A percentile compares a stretch with the other conserved stretches of the same genome.
phyloP scores from a whole-genome alignment of 1,284 basidiomycete species.

The Athelia psychrophila region DNA sequence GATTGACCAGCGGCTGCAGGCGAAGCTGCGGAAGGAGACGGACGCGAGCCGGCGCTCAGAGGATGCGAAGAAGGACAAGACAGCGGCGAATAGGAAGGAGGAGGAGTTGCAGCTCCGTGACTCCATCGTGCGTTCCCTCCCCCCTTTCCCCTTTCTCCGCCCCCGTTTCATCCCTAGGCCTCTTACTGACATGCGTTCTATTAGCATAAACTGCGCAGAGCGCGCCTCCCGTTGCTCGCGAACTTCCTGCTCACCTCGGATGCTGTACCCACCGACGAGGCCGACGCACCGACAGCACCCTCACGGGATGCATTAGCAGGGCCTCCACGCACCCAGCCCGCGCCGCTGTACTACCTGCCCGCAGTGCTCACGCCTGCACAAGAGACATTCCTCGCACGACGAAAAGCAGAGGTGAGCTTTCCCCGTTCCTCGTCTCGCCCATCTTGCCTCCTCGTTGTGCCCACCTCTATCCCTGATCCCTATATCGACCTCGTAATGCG shows the following conservation, averaged over 20 bases:
- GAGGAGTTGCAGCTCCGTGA: conserved; percentile 77
- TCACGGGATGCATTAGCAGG: conserved; percentile 43
- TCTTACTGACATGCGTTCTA: not conserved
- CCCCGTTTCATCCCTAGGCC: too few species aligned
- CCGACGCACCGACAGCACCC: conserved; percentile 11
- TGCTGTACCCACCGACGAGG: conserved; percentile 15
- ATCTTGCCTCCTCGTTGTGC: conserved; percentile 1
- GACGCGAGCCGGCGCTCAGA: conserved; percentile 77
- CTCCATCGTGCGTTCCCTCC: conserved; percentile 62
- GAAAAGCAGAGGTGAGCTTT: conserved; percentile 54
- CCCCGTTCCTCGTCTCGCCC: conserved; percentile 9
- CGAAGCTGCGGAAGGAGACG: conserved; percentile 77
- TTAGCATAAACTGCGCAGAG: conserved; percentile 69
- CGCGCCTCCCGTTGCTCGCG: conserved; percentile 64
- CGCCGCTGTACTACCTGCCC: conserved; percentile 76
- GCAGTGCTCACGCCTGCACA: conserved; percentile 65
- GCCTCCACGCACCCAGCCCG: conserved; percentile 64
- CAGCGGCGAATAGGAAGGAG: conserved; percentile 68
- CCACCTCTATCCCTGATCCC: conserved; percentile 2
- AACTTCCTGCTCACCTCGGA: conserved; percentile 78
- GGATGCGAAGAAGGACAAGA: conserved; percentile 80
- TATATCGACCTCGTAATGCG: not conserved
- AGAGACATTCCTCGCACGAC: conserved; percentile 58
- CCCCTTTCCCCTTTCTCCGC: not conserved
- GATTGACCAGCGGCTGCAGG: conserved; percentile 77